Base-by-base conservation (phyloP, 1,139 yeast genomes). In the Taphrina pruni region DNA sequence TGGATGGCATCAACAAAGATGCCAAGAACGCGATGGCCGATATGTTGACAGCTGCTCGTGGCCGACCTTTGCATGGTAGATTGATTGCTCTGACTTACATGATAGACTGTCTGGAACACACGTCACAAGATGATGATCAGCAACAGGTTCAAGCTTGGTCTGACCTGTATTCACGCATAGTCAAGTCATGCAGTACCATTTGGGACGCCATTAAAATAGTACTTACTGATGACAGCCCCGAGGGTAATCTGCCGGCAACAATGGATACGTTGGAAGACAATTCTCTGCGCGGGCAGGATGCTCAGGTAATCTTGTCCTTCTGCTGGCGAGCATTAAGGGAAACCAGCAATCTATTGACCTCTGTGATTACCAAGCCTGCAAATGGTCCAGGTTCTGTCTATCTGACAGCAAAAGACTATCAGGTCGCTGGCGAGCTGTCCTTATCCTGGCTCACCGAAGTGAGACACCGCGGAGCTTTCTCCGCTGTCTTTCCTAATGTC, bases 271-370 rank as follows among this genome's bases (percentile, higher is more conserved):
- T 81, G 65, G 50, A 38, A 7, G 38, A 39, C 46, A 58, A 69
- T 14, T 76, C 75, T 61, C 83, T 81, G 70, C 56, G 67, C 17
- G 85, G 88, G 20, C 84, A 85, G 3, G 85, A 86, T 0, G 84
- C 88, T 7, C 90, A 87, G 74, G 78, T 86, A n/a, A 80, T 86
- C n/a, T 78, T 84, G 21, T 88, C 88, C 73, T 90, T 87, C 76
- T 85, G 92, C 4, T 93, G 97, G 95, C 86, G 95, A 76, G 86
- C 91, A 0, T 81, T 90, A n/a, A 90, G 90, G 73, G 97, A 91
- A 72, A 85, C 93, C 0, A 84, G 92, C 0, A 77, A 81, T 2
- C 77, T 90, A 46, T 73, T 90, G 32, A 83, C 83, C 35, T 76
- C 79, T 0, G 69, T 88, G 0, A 74, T 87, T 11, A 73, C 76